Evolutionary conservation across 495 filamentous ascomycete species (phyloP).

Genomic region (Polyplosphaeria fusca): DNA sequence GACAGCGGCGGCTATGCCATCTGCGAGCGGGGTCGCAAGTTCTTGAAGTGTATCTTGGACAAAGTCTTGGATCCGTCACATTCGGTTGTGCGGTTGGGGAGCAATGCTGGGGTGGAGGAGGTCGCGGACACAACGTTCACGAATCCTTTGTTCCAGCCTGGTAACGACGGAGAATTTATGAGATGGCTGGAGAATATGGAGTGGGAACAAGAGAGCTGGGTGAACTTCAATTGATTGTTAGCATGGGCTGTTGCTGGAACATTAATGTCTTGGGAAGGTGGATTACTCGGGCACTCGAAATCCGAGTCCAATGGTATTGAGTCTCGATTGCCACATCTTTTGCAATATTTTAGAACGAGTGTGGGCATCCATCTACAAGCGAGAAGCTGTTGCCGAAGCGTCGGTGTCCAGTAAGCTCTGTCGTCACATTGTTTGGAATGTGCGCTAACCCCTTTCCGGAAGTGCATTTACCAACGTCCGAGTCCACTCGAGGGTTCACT

Average conservation of each 20-base stretch:
- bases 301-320: too few species aligned
- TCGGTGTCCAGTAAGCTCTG: too few species aligned
- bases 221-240: conserved; percentile 18
- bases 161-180: conserved; percentile 41
- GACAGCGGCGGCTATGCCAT: conserved; percentile 54
- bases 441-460: too few species aligned
- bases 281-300: too few species aligned
- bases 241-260: neutral
- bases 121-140: conserved; percentile 29
- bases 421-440: too few species aligned
- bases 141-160: conserved; percentile 20
- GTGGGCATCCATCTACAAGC: too few species aligned
- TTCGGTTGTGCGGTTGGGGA: neutral
- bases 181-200: conserved; percentile 42
- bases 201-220: conserved; percentile 39
- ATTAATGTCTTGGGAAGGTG: too few species aligned
- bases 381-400: too few species aligned
- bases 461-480: too few species aligned
- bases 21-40: conserved; percentile 46
- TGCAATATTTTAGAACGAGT: too few species aligned
- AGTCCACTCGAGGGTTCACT: too few species aligned
- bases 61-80: conserved; percentile 40
- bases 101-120: conserved; percentile 2
- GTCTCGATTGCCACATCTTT: too few species aligned
- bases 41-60: conserved; percentile 49